phyloP scores from a whole-genome alignment of 352 stramenopile genomes.

The Pythium aphanidermatum region DNA sequence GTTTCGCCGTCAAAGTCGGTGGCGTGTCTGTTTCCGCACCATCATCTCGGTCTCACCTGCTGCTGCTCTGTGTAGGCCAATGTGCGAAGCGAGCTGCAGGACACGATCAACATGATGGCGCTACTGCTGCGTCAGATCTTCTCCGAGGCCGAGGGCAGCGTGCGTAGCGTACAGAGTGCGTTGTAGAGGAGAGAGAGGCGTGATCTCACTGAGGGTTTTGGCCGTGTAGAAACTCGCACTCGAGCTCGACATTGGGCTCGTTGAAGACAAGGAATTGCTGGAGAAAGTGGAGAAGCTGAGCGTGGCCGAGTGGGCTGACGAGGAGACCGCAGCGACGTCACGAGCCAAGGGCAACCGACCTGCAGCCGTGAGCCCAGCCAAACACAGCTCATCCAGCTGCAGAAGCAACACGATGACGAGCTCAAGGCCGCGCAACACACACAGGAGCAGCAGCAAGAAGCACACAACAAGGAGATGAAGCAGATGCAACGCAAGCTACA shows the following conservation, averaged over 20 bases:
- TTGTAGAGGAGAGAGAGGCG: no score
- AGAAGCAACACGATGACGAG: slow-evolving; percentile 50
- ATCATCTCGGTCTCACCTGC: not conserved
- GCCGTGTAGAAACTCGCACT: slow-evolving; percentile 43
- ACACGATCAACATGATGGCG: slow-evolving; percentile 86
- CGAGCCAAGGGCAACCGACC: slow-evolving; percentile 1
- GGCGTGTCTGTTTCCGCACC: not conserved
- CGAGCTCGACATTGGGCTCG: slow-evolving; percentile 64
- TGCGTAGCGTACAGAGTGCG: slow-evolving; percentile 17
- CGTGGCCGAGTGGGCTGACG: slow-evolving; percentile 62
- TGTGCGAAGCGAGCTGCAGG: slow-evolving; percentile 68
- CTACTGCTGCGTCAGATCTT: slow-evolving; percentile 79
- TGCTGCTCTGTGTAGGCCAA: slow-evolving; percentile 33
- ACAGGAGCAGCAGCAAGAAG: slow-evolving; percentile 38
- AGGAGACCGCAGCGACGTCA: slow-evolving; percentile 12
- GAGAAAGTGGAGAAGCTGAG: slow-evolving; percentile 71
- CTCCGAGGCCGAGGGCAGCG: slow-evolving; percentile 54
- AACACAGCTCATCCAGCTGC: slow-evolving; percentile 13
- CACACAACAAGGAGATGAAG: slow-evolving; percentile 42
- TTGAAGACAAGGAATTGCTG: slow-evolving; percentile 69
- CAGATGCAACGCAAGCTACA: slow-evolving; percentile 53
- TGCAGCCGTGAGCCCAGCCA: slow-evolving; percentile 9
- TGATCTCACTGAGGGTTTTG: no score
- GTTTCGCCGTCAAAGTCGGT: slow-evolving; percentile 69
- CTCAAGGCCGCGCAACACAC: slow-evolving; percentile 47